phyloP scores from a whole-genome alignment of 2,329 filamentous ascomycete species.

The Uncinocarpus reesii region DNA sequence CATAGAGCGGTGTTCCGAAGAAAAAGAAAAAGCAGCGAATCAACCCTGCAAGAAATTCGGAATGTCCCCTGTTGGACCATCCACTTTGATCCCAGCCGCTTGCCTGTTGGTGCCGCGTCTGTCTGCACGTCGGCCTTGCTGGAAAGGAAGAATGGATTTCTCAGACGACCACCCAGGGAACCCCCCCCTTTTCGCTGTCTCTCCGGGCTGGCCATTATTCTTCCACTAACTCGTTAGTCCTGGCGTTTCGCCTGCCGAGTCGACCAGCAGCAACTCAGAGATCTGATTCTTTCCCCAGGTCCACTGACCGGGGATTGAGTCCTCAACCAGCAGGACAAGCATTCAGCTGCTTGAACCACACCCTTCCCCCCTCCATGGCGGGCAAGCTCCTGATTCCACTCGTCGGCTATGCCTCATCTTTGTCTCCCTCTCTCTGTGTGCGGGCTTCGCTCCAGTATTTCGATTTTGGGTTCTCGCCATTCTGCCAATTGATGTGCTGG shows the following conservation, averaged over 20 bases:
- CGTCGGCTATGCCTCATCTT: no score
- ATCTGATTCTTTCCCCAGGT: slow-evolving; percentile 9
- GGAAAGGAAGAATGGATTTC: slow-evolving; percentile 11
- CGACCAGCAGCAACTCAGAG: neutral
- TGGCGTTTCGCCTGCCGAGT: neutral
- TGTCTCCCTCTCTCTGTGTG: slow-evolving; percentile 19
- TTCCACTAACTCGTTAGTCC: neutral
- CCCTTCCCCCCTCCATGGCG: slow-evolving; percentile 8
- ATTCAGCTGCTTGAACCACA: slow-evolving; percentile 6
- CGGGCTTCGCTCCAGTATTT: slow-evolving; percentile 15
- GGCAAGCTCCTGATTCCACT: no score
- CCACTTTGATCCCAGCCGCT: slow-evolving; percentile 10
- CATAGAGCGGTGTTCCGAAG: slow-evolving; percentile 18
- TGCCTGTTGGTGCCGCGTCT: slow-evolving; percentile 24
- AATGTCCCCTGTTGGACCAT: slow-evolving; percentile 8
- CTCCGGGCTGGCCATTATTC: neutral
- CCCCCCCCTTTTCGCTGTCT: neutral
- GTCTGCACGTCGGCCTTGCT: slow-evolving; percentile 22
- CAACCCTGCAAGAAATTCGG: slow-evolving; percentile 18
- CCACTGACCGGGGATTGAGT: slow-evolving; percentile 4
- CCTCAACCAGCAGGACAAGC: neutral
- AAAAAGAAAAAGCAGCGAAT: slow-evolving; percentile 28
- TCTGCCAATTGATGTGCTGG: slow-evolving; percentile 20
- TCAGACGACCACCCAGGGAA: neutral
- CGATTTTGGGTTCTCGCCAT: slow-evolving; percentile 14